Conservation (phyloP, 2,329 filamentous ascomycete genomes). For the Colletotrichum sp. region DNA sequence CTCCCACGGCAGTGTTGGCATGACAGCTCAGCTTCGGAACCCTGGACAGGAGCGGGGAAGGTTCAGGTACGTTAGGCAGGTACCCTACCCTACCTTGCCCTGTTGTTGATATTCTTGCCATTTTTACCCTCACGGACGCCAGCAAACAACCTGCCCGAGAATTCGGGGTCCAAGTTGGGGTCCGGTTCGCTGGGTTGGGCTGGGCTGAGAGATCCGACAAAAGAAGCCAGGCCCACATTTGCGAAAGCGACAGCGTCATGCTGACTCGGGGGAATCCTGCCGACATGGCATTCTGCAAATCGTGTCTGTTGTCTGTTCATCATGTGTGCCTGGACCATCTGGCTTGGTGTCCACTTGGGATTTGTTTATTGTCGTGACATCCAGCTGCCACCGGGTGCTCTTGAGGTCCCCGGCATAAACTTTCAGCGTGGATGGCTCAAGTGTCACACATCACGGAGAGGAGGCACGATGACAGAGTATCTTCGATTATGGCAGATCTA, state of each 20-base stretch:
- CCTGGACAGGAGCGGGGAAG: not conserved
- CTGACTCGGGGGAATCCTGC: constrained; percentile 1
- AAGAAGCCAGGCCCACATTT: not conserved
- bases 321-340: not conserved
- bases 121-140: not conserved
- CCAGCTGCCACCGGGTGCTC: not conserved
- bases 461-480: not conserved
- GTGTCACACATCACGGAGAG: not conserved
- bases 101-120: not conserved
- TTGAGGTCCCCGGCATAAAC: not conserved
- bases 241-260: not conserved
- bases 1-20: not conserved
- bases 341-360: not conserved
- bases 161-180: constrained; percentile 1
- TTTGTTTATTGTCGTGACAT: not conserved
- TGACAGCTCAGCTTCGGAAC: not conserved
- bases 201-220: not conserved
- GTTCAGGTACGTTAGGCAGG: not conserved
- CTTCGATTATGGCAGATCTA: not conserved
- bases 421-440: not conserved
- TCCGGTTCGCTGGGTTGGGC: not conserved
- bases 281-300: not conserved
- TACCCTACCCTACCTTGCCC: not conserved
- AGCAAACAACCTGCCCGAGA: not conserved
- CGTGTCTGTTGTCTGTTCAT: not conserved